Conservation (phyloP, 768 basidiomycete species). For the Rhodosporidiobolus odoratus region DNA sequence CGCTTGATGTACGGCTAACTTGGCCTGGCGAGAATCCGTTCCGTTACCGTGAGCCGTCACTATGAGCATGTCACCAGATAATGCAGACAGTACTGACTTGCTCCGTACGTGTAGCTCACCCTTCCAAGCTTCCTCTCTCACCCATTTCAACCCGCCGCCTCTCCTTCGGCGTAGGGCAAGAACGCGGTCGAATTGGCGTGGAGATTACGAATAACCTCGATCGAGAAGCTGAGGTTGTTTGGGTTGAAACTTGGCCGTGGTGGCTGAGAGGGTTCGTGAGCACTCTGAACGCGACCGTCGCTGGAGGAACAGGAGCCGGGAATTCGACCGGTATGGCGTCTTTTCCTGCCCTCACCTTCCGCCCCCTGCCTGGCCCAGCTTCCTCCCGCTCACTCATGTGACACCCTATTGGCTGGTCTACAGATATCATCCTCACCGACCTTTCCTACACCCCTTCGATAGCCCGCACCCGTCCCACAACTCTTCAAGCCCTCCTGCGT, state of each 20-base stretch:
- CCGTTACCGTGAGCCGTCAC: constrained; percentile 31
- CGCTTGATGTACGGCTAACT: constrained; percentile 12
- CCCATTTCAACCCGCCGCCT: constrained; percentile 64
- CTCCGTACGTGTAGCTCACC: background rate
- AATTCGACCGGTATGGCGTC: constrained; percentile 13
- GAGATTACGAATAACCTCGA: constrained; percentile 55
- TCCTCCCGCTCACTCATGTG: too few species aligned
- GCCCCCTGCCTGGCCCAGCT: too few species aligned
- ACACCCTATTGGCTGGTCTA: too few species aligned
- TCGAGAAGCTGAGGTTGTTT: constrained; percentile 52
- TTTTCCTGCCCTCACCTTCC: background rate
- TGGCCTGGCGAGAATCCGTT: constrained; percentile 39
- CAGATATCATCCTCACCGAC: constrained; percentile 47
- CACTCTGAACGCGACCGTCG: constrained; percentile 58
- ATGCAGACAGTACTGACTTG: too few species aligned
- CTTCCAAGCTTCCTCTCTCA: constrained; percentile 48
- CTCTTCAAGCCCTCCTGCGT: constrained; percentile 63
- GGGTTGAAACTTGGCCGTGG: constrained; percentile 91
- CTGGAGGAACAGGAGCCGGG: too few species aligned
- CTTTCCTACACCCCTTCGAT: constrained; percentile 64
- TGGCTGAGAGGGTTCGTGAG: constrained; percentile 81
- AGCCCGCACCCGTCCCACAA: constrained; percentile 68
- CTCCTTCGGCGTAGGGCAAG: constrained; percentile 68
- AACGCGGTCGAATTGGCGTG: constrained; percentile 65
- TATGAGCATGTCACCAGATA: background rate